Base-by-base conservation (phyloP, 2,329 filamentous ascomycete species). In the Fusarium sp. region DNA sequence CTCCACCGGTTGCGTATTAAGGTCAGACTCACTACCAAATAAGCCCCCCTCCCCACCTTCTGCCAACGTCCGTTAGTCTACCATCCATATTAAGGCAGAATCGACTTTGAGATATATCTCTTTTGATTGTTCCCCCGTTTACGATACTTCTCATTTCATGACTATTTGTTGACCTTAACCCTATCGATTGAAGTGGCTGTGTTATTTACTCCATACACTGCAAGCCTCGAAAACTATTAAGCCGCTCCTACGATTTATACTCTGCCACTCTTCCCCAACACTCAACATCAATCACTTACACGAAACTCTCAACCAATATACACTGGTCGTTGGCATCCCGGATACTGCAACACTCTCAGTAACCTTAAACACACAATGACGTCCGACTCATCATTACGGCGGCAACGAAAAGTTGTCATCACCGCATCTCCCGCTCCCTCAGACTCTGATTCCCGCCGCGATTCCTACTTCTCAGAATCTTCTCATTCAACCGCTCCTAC, bases 401-500 rank as follows among this genome's bases (percentile, higher is more conserved):
- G 69, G 51, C 64, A 69, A 58, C 67, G 64, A 34, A 64, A 69
- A 55, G 69, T 69, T 44, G 62, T 69, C 50, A 62, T 71, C 24
- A 66, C 60, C 28, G 63, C 67, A 32, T 70, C 68, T 36, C 69
- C 69, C 19, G 61, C 67, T 19, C 63, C 65, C 9, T 69, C 69
- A 41, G 65, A 71, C 31, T 68, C 65, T 28, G 58, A 69, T 47
- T 71, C 69, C 43, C 61, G 70, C 48, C 65, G 64, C 39, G 67
- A 69, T 58, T 71, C 69, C 41, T 71, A 71, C 59, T 70, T 70
- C 40, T 71, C 69, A 40, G 65, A 71, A 58, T 52, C 44, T 7
- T 71, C 68, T 26, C 68, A 69, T 38, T 70, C 69, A 51, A 71
- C 69, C n/a, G 69, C 69, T n/a, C 69, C 69, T 22, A 71, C 69